phyloP scores from a whole-genome alignment of 768 basidiomycete species.

The Calocera cornea region DNA sequence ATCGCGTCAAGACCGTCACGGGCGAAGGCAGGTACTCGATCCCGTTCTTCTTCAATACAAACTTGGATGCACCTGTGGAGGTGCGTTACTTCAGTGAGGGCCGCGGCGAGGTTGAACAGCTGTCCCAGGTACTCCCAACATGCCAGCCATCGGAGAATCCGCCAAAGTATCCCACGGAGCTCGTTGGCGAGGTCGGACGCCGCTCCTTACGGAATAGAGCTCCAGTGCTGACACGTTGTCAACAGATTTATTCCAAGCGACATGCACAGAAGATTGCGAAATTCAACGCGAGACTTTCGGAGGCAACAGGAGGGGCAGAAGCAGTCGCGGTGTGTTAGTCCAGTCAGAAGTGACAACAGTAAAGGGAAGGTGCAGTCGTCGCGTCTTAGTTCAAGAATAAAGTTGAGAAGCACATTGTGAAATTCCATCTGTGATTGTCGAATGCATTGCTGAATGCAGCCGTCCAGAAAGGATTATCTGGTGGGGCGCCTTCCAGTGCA shows the following conservation, averaged over 20 bases:
- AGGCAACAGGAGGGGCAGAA: not conserved
- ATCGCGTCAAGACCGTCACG: not conserved
- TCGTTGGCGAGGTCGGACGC: not conserved
- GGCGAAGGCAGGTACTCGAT: not conserved
- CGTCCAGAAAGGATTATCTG: too few species aligned
- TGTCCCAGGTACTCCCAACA: not conserved
- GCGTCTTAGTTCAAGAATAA: too few species aligned
- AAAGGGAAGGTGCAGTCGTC: too few species aligned
- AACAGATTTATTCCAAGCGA: not conserved
- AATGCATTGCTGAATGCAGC: too few species aligned
- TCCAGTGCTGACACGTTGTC: not conserved
- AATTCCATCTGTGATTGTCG: too few species aligned
- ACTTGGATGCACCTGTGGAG: not conserved
- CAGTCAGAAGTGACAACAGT: too few species aligned
- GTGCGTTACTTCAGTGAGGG: not conserved
- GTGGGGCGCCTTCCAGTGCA: too few species aligned
- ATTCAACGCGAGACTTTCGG: not conserved
- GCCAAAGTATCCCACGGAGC: not conserved
- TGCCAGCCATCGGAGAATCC: not conserved
- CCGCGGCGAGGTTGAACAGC: not conserved
- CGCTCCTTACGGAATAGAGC: not conserved
- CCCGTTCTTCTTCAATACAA: not conserved
- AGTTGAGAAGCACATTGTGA: too few species aligned
- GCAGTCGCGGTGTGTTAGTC: not conserved
- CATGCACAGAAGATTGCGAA: slow-evolving; percentile 1